Conservation (phyloP, 257 asterid genomes). For the Ilex asprella region DNA sequence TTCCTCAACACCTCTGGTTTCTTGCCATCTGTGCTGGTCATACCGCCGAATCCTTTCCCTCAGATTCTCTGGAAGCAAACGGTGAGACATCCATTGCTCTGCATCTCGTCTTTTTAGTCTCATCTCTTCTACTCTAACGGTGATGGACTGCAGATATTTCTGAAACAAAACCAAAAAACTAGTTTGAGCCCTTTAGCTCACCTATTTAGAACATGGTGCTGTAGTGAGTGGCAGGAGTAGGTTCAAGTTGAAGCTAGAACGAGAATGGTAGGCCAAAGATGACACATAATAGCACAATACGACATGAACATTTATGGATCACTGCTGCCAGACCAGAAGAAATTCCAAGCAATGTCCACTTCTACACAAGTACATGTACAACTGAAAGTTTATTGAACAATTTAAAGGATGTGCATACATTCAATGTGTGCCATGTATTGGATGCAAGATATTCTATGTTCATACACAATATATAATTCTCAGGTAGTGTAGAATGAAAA, state of each 20-base stretch:
- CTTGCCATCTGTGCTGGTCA: constrained; percentile 23
- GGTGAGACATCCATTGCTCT: constrained; percentile 47
- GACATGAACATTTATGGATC: no score
- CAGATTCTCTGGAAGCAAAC: constrained; percentile 34
- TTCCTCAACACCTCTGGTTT: neutral
- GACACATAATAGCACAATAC: no score
- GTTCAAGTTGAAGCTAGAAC: neutral
- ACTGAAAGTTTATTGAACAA: no score
- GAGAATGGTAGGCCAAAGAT: neutral
- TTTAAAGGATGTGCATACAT: no score
- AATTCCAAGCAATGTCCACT: no score
- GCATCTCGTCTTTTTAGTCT: constrained; percentile 31
- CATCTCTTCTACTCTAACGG: constrained; percentile 32
- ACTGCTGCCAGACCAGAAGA: no score
- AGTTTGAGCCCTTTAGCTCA: constrained; percentile 2
- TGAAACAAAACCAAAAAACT: constrained; percentile 7
- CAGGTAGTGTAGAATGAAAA: neutral
- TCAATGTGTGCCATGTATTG: no score
- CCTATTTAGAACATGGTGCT: neutral
- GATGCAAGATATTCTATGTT: neutral
- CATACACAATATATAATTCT: no score
- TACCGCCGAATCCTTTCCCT: constrained; percentile 29
- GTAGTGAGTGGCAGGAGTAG: neutral
- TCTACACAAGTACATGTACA: no score
- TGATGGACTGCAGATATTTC: constrained; percentile 34